phyloP scores from a whole-genome alignment of 2,329 filamentous ascomycete species.

The Aureobasidium pullulans region DNA sequence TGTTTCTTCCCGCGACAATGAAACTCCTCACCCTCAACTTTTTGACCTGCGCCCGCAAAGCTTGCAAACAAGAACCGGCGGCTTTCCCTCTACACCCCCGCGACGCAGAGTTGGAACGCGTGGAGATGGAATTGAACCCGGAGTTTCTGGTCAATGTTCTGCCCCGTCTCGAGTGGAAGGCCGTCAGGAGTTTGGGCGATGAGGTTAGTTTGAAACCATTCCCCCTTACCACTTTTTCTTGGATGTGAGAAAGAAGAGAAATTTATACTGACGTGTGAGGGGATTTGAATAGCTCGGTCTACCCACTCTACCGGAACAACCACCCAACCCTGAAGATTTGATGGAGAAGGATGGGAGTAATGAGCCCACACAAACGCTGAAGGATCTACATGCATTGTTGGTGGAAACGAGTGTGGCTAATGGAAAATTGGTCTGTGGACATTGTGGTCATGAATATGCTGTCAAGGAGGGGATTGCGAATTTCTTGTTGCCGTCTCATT shows the following conservation, averaged over 20 bases:
- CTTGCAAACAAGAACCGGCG: conserved; percentile 72
- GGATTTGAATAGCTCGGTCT: conserved; percentile 85
- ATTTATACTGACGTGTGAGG: too few species aligned
- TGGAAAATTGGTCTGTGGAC: conserved; percentile 82
- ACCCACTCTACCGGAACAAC: conserved; percentile 53
- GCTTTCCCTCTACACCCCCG: conserved; percentile 89
- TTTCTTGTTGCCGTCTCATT: conserved; percentile 85
- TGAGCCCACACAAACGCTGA: conserved; percentile 60
- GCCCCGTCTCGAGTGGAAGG: conserved; percentile 81
- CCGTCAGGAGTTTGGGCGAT: conserved; percentile 63
- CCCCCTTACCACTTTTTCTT: too few species aligned
- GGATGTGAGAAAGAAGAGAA: too few species aligned
- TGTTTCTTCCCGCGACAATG: conserved; percentile 48
- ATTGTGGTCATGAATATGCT: conserved; percentile 88
- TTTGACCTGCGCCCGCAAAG: conserved; percentile 89
- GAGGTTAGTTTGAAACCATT: too few species aligned
- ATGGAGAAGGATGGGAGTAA: conserved; percentile 41
- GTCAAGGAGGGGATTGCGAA: conserved; percentile 96
- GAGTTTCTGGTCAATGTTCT: conserved; percentile 78
- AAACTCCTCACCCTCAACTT: conserved; percentile 96
- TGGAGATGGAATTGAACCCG: conserved; percentile 74
- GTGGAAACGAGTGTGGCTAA: conserved; percentile 85
- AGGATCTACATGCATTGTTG: conserved; percentile 72
- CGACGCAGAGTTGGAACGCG: conserved; percentile 81
- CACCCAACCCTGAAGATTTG: conserved; percentile 23